These are phyloP conservation scores for Jatropha curcas DNA, from an alignment of 345 rosid species.

Conservation along the genomic window DNA sequence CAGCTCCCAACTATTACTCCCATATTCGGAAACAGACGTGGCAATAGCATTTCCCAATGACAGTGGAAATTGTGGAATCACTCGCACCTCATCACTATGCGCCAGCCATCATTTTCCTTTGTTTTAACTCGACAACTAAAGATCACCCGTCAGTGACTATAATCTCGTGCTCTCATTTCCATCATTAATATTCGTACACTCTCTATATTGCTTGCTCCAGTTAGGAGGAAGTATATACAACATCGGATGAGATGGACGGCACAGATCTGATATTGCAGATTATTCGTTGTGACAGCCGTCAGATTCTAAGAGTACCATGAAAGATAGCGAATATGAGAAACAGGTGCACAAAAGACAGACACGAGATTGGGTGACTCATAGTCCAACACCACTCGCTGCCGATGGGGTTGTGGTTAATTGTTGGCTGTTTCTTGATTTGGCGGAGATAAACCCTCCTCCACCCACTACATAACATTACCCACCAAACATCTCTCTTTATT, in stretches of 20 bases:
- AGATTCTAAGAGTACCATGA: not conserved
- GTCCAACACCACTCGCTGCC: conserved; percentile 53
- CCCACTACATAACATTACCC: conserved; percentile 35
- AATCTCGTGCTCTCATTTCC: conserved; percentile 16
- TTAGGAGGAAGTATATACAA: too few species aligned
- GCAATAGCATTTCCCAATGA: not conserved
- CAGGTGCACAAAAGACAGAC: conserved; percentile 8
- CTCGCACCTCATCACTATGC: not conserved
- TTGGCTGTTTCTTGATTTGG: conserved; percentile 41
- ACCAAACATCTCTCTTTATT: conserved; percentile 36
- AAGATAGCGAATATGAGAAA: not conserved
- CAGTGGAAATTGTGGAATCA: not conserved
- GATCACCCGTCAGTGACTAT: not conserved
- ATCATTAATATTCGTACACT: not conserved
- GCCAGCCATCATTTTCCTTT: conserved; percentile 5
- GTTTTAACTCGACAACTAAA: conserved; percentile 2
- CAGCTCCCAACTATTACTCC: not conserved
- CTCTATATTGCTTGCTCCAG: too few species aligned
- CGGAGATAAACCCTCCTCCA: conserved; percentile 51
- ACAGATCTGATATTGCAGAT: not conserved
- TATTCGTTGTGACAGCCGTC: conserved; percentile 8
- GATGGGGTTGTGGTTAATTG: conserved; percentile 53
- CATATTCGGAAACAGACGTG: not conserved
- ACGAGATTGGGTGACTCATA: conserved; percentile 21
- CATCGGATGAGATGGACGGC: not conserved